These are phyloP conservation scores for Linum tenue DNA, from an alignment of 345 rosid species.

Conservation along the genomic window DNA sequence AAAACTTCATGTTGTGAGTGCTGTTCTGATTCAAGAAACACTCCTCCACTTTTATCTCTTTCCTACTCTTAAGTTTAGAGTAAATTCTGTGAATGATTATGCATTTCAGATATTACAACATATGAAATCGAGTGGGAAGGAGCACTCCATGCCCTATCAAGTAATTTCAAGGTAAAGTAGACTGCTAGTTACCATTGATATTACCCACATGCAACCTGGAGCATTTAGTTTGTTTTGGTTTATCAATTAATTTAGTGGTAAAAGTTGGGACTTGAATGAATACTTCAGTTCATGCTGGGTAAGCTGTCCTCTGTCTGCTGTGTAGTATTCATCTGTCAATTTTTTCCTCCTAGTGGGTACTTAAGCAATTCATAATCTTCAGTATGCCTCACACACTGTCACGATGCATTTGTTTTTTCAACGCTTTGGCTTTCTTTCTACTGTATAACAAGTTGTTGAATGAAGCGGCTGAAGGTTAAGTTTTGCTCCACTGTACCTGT, in stretches of 20 bases:
- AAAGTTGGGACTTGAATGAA: too few species aligned
- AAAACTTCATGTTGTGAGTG: conserved; percentile 74
- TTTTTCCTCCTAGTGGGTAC: background rate
- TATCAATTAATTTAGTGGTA: too few species aligned
- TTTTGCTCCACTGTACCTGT: too few species aligned
- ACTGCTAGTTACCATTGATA: too few species aligned
- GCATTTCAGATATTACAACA: conserved; percentile 77
- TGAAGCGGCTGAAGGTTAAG: too few species aligned
- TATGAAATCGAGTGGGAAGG: conserved; percentile 97
- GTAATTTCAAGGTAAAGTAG: conserved; percentile 81
- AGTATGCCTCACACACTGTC: too few species aligned
- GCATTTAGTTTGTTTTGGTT: background rate
- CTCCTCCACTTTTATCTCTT: conserved; percentile 4
- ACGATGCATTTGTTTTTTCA: too few species aligned
- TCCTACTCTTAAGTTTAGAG: background rate
- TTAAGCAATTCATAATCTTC: background rate
- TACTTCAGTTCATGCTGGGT: too few species aligned
- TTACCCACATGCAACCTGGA: background rate
- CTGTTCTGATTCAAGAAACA: conserved; percentile 7
- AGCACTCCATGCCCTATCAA: conserved; percentile 97
- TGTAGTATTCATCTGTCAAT: background rate
- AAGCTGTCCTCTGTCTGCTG: too few species aligned
- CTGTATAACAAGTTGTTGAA: too few species aligned
- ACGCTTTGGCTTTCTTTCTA: too few species aligned
- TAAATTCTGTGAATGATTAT: background rate